Base-by-base conservation (phyloP, 2,329 filamentous ascomycete species). In the Neoarthrinium moseri region DNA sequence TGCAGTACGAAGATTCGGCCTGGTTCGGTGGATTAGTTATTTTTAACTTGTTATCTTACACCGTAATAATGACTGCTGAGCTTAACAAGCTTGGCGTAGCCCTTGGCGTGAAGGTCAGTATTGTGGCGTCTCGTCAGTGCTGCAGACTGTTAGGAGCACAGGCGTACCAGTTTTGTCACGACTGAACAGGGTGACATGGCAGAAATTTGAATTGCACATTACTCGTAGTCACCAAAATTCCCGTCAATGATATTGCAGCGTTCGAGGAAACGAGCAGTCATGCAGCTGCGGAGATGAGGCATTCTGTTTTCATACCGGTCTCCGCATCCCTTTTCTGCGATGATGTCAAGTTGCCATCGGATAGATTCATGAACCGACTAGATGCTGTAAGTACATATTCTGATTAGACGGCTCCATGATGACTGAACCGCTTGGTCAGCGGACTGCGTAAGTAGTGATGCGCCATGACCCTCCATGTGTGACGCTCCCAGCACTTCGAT, bases 251-350 rank as follows among this genome's bases (percentile, higher is more conserved):
- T 30, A 32, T 35, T 15, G 17, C 11, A 17, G 17, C 12, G 22
- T n/a, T 26, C 7, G 22, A 24, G 18, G 29, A 17, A 33, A 17
- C 21, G 30, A 24, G 36, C 27, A n/a, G n/a, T n/a, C n/a, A 35
- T 44, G 41, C 41, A 44, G 12, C 17, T 44, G 41, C 41, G 41
- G 41, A 44, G 41, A 44, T 44, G 41, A 44, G 20, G 21, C 15
- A 17, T 36, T 44, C 30, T 44, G 12, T 32, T 36, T 35, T 18
- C 32, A 44, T 11, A 35, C 41, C 41, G 32, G 21, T 44, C 41
- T 20, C 41, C 30, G 18, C 7, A 12, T 17, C 38, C 38, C 22
- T 29, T 43, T 22, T 34, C 20, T 29, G 18, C 20, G 18, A 22
- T 43, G 39, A 43, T n/a, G 26, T n/a, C 26, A 29, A 29, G n/a